Evolutionary conservation across 139 green algal genomes (phyloP).

Genomic region (Closterium sp.): DNA sequence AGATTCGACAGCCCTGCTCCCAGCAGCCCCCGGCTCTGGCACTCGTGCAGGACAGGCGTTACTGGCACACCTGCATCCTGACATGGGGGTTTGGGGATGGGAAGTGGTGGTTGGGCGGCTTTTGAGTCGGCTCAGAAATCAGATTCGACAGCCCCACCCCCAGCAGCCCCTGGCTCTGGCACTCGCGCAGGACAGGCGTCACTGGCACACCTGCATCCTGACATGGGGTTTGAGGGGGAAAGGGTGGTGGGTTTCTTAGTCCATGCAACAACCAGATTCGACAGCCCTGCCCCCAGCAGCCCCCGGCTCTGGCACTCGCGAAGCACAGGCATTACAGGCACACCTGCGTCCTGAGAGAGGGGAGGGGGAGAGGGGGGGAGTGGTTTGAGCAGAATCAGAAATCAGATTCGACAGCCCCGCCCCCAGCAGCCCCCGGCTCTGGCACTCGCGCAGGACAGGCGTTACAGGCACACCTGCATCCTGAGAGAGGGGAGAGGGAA

Average conservation of each 20-base stretch:
- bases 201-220: constrained; percentile 38
- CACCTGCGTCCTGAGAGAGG: neutral
- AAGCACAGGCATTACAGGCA: neutral
- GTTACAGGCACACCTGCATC: neutral
- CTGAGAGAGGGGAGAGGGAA: neutral
- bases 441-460: neutral
- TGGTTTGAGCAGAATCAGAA: no score
- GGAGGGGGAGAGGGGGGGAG: neutral
- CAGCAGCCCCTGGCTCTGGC: constrained; percentile 35
- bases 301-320: neutral
- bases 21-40: constrained; percentile 36
- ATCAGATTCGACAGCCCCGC: constrained; percentile 80
- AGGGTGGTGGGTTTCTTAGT: no score
- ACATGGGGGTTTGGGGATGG: no score
- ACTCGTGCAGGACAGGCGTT: no score
- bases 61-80: constrained; percentile 38
- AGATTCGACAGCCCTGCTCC: constrained; percentile 83
- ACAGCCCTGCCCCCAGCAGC: constrained; percentile 70
- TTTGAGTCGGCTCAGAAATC: no score
- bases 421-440: constrained; percentile 50
- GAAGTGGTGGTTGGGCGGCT: no score
- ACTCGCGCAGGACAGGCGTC: no score
- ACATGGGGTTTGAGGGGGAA: no score
- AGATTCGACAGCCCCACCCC: constrained; percentile 82
- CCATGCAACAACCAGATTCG: no score